These are phyloP conservation scores for Cladophialophora psammophila DNA, from an alignment of 2,329 filamentous ascomycete species.

Conservation along the genomic window DNA sequence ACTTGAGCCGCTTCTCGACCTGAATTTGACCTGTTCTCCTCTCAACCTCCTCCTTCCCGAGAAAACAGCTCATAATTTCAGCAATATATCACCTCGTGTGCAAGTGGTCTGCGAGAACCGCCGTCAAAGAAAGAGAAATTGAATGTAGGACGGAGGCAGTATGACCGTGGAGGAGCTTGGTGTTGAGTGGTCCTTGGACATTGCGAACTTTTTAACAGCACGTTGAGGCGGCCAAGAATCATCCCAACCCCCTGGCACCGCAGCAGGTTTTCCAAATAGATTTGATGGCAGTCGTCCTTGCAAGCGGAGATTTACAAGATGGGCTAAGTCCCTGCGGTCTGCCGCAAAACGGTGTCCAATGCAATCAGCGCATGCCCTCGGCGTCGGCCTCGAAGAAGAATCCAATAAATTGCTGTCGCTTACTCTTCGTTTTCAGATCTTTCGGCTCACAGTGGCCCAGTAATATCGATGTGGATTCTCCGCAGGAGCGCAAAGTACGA, in stretches of 20 bases:
- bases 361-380: not conserved
- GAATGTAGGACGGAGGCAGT: not conserved
- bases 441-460: not conserved
- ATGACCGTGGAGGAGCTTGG: not conserved
- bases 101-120: not conserved
- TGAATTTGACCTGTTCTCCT: slow-evolving; percentile 99
- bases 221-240: not conserved
- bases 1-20: slow-evolving; percentile 99
- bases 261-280: not conserved
- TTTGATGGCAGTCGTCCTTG: not conserved
- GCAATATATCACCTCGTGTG: not conserved
- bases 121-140: not conserved
- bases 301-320: slow-evolving; percentile 9
- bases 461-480: not conserved
- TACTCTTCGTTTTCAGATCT: slow-evolving; percentile 1
- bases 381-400: not conserved
- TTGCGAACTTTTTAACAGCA: not conserved
- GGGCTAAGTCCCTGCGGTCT: slow-evolving; percentile 1
- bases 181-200: not conserved
- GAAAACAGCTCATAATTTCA: slow-evolving; percentile 92
- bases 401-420: not conserved
- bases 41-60: slow-evolving; percentile 99
- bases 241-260: not conserved
- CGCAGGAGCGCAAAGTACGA: not conserved
- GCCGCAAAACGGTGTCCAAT: not conserved